Evolutionary conservation across 768 basidiomycete species (phyloP), one percentile per base, ranked within the genome.

Genomic region (Cubamyces lactineus): DNA sequence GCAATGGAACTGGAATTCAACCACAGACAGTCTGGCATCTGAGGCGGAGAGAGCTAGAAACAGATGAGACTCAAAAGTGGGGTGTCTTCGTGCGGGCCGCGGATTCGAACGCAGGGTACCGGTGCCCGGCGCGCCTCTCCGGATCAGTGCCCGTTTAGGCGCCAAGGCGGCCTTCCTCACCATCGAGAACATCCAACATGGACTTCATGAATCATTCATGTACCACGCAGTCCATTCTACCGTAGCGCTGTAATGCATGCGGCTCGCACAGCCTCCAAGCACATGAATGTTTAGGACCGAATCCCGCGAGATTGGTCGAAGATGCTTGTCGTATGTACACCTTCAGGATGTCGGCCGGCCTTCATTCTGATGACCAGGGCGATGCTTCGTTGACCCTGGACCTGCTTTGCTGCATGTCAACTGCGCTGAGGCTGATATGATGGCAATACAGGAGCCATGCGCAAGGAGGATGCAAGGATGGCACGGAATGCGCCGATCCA

Each of bases 1-100:
- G 49, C 57, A 59, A 59, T 51, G 57, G 48, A 49, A 59, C 26
- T 16, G 34, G 34, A 39, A 21, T 57, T 49, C 16, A 38, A 58
- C 21, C 19, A 23, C 12, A 21, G 4, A 21, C 45, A 12, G 21
- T 12, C 34, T 34, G 11, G 34, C 1, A 4, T 28, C 28, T 28
- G 4, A 28, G 28, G 9, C 34, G 11, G 34, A 34, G 34, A 11
- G 34, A 34, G 34, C 5, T 9, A 9, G 34, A 34, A 34, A 34
- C 34, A 34, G 34, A 34, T 34, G 34, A 34, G 34, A 34, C 5
- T 34, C 34, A 34, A 34, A 34, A 34, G 34, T 34, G 34, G 57
- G 57, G 57, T 39, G 24, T 5, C 57, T 59, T 59, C 57, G 57
- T 13, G 38, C 11, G 19, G 57, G 47, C 34, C 34, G 34, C 34